Evolutionary conservation across 345 rosid genomes (phyloP), one percentile per base, ranked within the genome.

Genomic region (Hevea brasiliensis): DNA sequence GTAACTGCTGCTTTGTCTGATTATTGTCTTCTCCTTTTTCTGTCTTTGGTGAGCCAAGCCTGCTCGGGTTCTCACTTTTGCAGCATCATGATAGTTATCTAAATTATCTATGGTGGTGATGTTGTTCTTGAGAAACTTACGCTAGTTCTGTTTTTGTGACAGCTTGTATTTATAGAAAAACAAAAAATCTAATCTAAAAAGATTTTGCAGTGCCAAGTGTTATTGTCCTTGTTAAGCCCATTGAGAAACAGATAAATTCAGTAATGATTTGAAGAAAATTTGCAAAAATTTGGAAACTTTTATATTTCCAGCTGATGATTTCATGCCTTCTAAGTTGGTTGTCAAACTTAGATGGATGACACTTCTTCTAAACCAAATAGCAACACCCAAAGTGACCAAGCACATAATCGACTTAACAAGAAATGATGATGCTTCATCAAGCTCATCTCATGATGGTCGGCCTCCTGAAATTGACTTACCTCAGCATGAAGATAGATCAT

Each of bases 391-490:
- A 76, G 72, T 69, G 95, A 89, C 73, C 84, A 73, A 90, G 67
- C 96, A 87, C 80, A 81, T 87, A 54, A 81, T 92, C 79, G 83
- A 89, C 72, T 80, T 92, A 66, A 73, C 86, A 47, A 82, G 77
- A 53, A 77, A 80, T 58, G 84, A 72, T 32, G 85, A 82, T 69
- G 76, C 85, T 77, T 82, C 89, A 4, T 82, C 89, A 24, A 86
- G 70, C 72, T 81, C 87, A 67, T 87, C 88, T 58, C 77, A 54
- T 62, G 84, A 79, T 67, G 85, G 73, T 62, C 87, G 51, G 44
- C 78, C 74, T 68, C 72, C 27, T 61, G 79, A 76, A 41, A 47
- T 68, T 67, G 74, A 76, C 69, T 65, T 61, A 27, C 74, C 58
- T 18, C 87, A 65, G 70, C 72, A 20, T 48, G 83, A 84, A 62